phyloP scores from a whole-genome alignment of 73 alveolate genomes.

The Paramecium bursaria region DNA sequence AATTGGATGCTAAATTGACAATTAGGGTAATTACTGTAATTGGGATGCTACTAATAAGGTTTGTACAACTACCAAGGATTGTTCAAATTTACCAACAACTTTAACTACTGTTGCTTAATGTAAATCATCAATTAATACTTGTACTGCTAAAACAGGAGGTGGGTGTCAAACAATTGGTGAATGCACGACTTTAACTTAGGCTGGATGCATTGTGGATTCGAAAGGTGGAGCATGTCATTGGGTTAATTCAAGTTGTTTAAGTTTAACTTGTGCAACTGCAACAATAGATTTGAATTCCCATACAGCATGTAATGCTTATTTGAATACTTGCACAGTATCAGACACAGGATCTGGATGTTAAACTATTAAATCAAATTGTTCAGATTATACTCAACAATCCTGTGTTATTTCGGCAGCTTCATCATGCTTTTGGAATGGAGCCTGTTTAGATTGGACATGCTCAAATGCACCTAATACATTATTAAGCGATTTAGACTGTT shows the following conservation, averaged over 20 bases:
- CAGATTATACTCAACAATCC: constrained; percentile 7
- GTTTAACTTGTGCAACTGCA: constrained; percentile 30
- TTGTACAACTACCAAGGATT: not conserved
- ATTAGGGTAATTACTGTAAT: not conserved
- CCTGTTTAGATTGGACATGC: constrained; percentile 15
- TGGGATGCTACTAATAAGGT: too few species aligned
- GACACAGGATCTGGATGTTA: constrained; percentile 14
- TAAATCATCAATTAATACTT: not conserved
- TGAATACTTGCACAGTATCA: not conserved
- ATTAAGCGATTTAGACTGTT: constrained; percentile 6
- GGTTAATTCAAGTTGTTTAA: constrained; percentile 19
- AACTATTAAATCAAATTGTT: constrained; percentile 9
- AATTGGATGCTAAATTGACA: not conserved
- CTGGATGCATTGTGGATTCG: not conserved
- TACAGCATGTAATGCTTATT: not conserved
- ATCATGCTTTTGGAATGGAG: constrained; percentile 38
- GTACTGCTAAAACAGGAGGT: not conserved
- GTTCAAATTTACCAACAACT: not conserved
- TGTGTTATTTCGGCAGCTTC: not conserved
- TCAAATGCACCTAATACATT: constrained; percentile 10
- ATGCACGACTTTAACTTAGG: not conserved
- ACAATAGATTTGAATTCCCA: not conserved
- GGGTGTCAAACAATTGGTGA: not conserved
- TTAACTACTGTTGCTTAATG: not conserved
- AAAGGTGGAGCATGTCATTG: constrained; percentile 33